phyloP scores from a whole-genome alignment of 345 rosid genomes.

The Eutrema heterophyllum region DNA sequence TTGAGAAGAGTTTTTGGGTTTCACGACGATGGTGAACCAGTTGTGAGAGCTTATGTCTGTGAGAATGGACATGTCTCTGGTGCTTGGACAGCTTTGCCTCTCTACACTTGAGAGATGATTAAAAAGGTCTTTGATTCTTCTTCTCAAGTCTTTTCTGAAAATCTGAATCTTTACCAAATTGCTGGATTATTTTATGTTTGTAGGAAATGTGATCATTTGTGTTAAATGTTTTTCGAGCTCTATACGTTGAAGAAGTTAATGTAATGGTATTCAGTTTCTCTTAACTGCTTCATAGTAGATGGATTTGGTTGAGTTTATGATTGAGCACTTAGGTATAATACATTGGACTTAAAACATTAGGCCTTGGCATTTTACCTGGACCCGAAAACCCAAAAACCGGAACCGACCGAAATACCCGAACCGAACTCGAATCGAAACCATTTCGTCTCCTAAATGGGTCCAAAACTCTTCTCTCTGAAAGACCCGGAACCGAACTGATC shows the following conservation, averaged over 20 bases:
- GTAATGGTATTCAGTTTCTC: no score
- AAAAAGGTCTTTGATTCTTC: neutral
- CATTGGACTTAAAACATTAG: no score
- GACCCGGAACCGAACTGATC: no score
- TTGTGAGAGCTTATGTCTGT: slow-evolving; percentile 93
- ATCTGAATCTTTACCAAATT: neutral
- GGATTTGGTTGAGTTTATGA: neutral
- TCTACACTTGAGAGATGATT: slow-evolving; percentile 54
- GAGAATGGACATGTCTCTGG: slow-evolving; percentile 98
- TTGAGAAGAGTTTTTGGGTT: slow-evolving; percentile 67
- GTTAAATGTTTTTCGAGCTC: neutral
- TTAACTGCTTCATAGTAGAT: no score
- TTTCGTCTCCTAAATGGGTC: no score
- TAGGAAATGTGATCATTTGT: slow-evolving; percentile 4
- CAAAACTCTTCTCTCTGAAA: no score
- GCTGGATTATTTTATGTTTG: no score
- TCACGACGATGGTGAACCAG: slow-evolving; percentile 95
- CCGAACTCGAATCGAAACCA: no score
- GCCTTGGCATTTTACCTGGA: no score
- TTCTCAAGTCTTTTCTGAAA: neutral
- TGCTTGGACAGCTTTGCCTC: slow-evolving; percentile 80
- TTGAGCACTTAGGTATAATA: neutral
- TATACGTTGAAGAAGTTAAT: neutral
- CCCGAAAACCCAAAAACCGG: no score
- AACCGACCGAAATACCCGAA: no score